phyloP scores from a whole-genome alignment of 192 early-diverging fungal species.

The Rhizophagus sp. region DNA sequence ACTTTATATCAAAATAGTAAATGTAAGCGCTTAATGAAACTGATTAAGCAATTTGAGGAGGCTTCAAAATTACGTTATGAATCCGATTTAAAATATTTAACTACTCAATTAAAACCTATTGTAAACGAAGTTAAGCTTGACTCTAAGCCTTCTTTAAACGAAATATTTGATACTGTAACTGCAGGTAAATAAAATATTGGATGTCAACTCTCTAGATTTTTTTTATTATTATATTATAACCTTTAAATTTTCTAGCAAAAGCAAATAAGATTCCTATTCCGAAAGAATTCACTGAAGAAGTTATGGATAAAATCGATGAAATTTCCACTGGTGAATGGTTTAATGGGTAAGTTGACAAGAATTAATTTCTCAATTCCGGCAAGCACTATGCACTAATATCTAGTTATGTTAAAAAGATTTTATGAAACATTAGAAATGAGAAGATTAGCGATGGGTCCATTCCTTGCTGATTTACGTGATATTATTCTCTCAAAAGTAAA shows the following conservation, averaged over 20 bases:
- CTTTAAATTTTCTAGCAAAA: conserved; percentile 31
- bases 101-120: conserved; percentile 30
- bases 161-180: conserved; percentile 36
- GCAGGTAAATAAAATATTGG: too few species aligned
- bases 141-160: conserved; percentile 43
- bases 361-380: background rate
- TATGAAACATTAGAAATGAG: conserved; percentile 34
- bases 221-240: background rate
- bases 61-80: conserved; percentile 4
- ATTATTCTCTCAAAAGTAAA: conserved; percentile 34
- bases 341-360: conserved; percentile 13
- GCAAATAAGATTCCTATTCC: conserved; percentile 38
- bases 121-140: conserved; percentile 37
- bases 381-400: background rate
- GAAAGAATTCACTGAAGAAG: conserved; percentile 30
- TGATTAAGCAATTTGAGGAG: background rate
- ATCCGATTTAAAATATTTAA: conserved; percentile 28
- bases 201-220: too few species aligned
- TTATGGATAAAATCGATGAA: conserved; percentile 33
- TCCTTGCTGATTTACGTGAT: conserved; percentile 41
- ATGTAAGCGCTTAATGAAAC: background rate
- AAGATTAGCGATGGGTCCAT: conserved; percentile 37
- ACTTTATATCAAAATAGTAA: background rate
- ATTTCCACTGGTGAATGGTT: conserved; percentile 43
- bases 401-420: background rate